Evolutionary conservation across 2,329 filamentous ascomycete genomes (phyloP).

Genomic region (Neofusicoccum ribis): DNA sequence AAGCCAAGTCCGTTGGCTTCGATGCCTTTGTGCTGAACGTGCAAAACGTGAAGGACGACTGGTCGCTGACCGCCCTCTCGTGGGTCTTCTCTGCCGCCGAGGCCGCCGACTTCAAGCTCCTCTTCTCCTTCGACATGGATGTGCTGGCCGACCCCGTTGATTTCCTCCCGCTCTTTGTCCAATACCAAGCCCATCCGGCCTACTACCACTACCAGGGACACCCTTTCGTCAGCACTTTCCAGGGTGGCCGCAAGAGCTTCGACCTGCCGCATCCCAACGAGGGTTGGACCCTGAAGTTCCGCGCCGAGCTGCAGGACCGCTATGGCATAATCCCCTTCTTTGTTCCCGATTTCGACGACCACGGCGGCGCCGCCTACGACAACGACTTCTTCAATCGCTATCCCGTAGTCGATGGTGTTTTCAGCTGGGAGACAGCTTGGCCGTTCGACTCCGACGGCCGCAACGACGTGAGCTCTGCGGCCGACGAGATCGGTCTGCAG

Average conservation of each 20-base stretch:
- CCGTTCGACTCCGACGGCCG: constrained; percentile 25
- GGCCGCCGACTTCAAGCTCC: constrained; percentile 33
- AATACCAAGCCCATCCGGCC: constrained; percentile 26
- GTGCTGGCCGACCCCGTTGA: constrained; percentile 26
- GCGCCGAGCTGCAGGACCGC: constrained; percentile 26
- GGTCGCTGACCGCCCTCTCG: constrained; percentile 31
- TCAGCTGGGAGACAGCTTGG: constrained; percentile 43
- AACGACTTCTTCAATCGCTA: constrained; percentile 27
- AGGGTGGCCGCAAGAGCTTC: constrained; percentile 27
- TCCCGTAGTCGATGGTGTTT: constrained; percentile 34
- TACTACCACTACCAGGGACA: constrained; percentile 33
- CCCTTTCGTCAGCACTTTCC: constrained; percentile 37
- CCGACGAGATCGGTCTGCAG: constrained; percentile 32
- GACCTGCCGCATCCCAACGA: constrained; percentile 15
- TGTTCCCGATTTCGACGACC: constrained; percentile 33
- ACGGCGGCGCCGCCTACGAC: constrained; percentile 21
- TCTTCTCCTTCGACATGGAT: constrained; percentile 41
- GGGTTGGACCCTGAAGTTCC: constrained; percentile 11
- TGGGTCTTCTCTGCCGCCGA: constrained; percentile 35
- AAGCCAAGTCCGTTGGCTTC: constrained; percentile 29
- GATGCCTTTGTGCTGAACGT: constrained; percentile 22
- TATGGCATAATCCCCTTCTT: constrained; percentile 32
- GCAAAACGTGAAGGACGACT: constrained; percentile 25
- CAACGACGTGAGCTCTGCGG: constrained; percentile 24
- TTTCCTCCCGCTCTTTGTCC: constrained; percentile 30